A percentile compares a stretch with the other conserved stretches of the same genome.
These are phyloP conservation scores for Mycocentrospora acerina DNA, from an alignment of 2,329 filamentous ascomycete species.

Conservation along the genomic window DNA sequence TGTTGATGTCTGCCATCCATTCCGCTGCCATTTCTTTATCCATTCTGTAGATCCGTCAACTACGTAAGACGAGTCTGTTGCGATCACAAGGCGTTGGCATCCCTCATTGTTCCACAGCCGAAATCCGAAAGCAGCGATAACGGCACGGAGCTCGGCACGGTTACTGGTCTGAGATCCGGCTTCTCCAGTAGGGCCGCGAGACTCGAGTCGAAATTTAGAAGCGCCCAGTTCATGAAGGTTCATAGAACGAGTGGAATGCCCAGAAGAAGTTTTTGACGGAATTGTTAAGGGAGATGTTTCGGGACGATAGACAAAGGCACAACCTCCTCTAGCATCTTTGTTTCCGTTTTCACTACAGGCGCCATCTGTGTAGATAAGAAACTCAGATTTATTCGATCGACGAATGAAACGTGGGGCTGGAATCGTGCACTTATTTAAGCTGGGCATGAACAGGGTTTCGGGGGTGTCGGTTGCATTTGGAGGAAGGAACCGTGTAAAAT, in stretches of 20 bases:
- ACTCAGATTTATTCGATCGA: constrained; percentile 2
- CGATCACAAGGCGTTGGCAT: constrained; percentile 51
- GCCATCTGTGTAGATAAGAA: constrained; percentile 51
- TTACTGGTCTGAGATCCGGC: constrained; percentile 50
- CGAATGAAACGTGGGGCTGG: constrained; percentile 3
- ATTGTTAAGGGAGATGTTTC: constrained; percentile 15
- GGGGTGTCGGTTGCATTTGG: constrained; percentile 5
- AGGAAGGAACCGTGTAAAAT: constrained; percentile 5
- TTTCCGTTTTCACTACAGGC: constrained; percentile 49
- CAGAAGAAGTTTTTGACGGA: constrained; percentile 2
- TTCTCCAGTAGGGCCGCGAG: constrained; percentile 46
- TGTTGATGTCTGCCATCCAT: constrained; percentile 47
- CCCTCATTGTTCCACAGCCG: constrained; percentile 48
- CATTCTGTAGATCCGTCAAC: constrained; percentile 49
- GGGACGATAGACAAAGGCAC: constrained; percentile 16
- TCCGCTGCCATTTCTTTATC: constrained; percentile 47
- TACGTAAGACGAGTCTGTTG: constrained; percentile 57
- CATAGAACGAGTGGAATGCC: constrained; percentile 4
- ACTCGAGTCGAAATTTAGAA: constrained; percentile 43
- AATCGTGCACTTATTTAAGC: constrained; percentile 1
- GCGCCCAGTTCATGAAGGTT: constrained; percentile 4
- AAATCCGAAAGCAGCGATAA: constrained; percentile 53
- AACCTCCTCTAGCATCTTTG: constrained; percentile 20
- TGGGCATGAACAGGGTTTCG: constrained; percentile 3
- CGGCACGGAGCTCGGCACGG: constrained; percentile 58